These are phyloP conservation scores for Amaranthus tricolor DNA, from an alignment of 179 eudicot genomes.

Conservation along the genomic window DNA sequence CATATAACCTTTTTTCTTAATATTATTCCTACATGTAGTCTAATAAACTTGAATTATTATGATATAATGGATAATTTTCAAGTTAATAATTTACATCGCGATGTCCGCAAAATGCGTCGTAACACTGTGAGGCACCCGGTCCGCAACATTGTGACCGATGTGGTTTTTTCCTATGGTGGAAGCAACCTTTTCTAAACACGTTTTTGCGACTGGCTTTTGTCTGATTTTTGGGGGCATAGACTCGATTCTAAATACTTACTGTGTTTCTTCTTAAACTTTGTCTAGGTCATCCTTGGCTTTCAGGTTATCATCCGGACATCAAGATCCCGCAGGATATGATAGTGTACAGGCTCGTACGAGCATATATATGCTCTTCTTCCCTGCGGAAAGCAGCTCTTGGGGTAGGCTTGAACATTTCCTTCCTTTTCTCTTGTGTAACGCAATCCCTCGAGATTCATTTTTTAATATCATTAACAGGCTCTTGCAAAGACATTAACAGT, in stretches of 20 bases:
- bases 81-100: too few species aligned
- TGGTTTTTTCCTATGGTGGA: too few species aligned
- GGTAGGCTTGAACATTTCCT: slow-evolving; percentile 38
- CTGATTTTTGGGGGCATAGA: neutral
- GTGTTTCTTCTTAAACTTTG: neutral
- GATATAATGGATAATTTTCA: too few species aligned
- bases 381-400: slow-evolving; percentile 74
- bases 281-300: slow-evolving; percentile 87
- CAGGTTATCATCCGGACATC: slow-evolving; percentile 36
- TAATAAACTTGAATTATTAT: too few species aligned
- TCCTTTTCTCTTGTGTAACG: neutral
- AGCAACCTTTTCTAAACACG: too few species aligned
- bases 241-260: neutral
- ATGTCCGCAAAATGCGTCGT: too few species aligned
- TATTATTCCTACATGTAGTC: too few species aligned
- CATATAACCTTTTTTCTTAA: too few species aligned
- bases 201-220: neutral
- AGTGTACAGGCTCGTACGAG: slow-evolving; percentile 59
- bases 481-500: slow-evolving; percentile 62
- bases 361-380: slow-evolving; percentile 69
- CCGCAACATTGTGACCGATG: too few species aligned
- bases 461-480: slow-evolving; percentile 39
- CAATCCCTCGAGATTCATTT: neutral
- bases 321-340: slow-evolving; percentile 70
- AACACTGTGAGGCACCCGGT: too few species aligned